These are phyloP conservation scores for Leccinum pellstonianum DNA, from an alignment of 768 basidiomycete genomes.

Conservation along the genomic window DNA sequence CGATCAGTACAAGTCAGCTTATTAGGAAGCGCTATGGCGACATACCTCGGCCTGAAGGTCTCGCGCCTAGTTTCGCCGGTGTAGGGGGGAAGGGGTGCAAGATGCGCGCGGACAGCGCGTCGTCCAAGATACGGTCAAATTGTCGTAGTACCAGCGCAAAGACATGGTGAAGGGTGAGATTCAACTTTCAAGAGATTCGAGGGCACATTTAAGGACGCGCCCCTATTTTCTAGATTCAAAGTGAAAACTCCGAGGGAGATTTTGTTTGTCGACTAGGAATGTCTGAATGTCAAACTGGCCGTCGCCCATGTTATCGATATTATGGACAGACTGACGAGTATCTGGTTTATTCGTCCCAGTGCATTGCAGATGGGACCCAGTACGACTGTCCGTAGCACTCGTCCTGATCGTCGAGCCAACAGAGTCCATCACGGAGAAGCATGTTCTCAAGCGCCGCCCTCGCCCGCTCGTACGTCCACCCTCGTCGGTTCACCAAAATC, in stretches of 20 bases:
- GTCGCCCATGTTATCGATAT: not conserved
- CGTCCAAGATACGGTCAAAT: slow-evolving; percentile 45
- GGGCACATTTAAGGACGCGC: not conserved
- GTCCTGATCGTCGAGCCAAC: slow-evolving; percentile 94
- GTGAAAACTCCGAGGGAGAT: not conserved
- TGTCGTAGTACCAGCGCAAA: slow-evolving; percentile 36
- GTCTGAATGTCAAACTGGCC: not conserved
- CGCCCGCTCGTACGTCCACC: slow-evolving; percentile 81
- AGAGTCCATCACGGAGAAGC: slow-evolving; percentile 85
- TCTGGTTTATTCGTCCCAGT: slow-evolving; percentile 62
- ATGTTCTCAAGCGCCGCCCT: slow-evolving; percentile 83
- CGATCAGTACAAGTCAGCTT: too few species aligned
- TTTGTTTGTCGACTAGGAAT: too few species aligned
- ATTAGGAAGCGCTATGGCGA: too few species aligned
- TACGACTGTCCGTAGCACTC: slow-evolving; percentile 63
- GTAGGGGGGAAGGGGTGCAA: slow-evolving; percentile 12
- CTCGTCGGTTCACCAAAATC: slow-evolving; percentile 54
- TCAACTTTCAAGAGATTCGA: not conserved
- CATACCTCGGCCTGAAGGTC: slow-evolving; percentile 21
- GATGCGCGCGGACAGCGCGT: slow-evolving; percentile 32
- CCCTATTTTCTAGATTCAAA: not conserved
- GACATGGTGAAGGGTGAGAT: slow-evolving; percentile 21
- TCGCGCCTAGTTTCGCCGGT: slow-evolving; percentile 17
- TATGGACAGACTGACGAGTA: not conserved
- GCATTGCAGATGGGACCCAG: slow-evolving; percentile 88